These are phyloP conservation scores for Barnettozyma sp. DNA, from an alignment of 805 yeast species.

Conservation along the genomic window DNA sequence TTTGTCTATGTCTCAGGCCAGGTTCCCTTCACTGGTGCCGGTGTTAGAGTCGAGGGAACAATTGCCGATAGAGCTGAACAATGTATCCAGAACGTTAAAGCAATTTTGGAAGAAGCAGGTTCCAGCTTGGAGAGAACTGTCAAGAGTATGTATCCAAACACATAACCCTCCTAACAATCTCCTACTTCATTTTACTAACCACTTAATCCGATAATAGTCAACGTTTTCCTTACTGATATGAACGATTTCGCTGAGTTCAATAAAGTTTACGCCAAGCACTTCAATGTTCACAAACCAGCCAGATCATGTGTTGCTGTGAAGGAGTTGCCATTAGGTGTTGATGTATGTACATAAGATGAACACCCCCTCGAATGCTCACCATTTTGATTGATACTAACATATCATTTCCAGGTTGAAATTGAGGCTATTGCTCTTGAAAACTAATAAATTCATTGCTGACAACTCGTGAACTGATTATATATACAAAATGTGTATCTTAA, in stretches of 20 bases:
- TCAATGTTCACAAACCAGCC: conserved; percentile 80
- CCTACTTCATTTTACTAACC: background rate
- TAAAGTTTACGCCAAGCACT: conserved; percentile 72
- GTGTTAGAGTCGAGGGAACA: conserved; percentile 70
- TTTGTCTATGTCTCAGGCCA: conserved; percentile 92
- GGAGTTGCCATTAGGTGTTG: conserved; percentile 81
- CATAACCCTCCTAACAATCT: too few relatives aligned
- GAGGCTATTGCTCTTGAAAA: conserved; percentile 86
- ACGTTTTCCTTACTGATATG: conserved; percentile 89
- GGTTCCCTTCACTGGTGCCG: conserved; percentile 81
- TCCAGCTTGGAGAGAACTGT: conserved; percentile 78
- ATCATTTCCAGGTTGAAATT: conserved; percentile 57
- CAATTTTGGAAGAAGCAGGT: conserved; percentile 77
- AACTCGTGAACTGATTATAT: too few relatives aligned
- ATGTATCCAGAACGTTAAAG: conserved; percentile 58
- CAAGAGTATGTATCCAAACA: conserved; percentile 49
- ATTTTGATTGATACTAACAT: too few relatives aligned
- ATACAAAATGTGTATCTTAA: too few relatives aligned
- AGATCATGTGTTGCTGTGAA: conserved; percentile 97
- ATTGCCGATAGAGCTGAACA: conserved; percentile 75
- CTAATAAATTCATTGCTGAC: conserved; percentile 9
- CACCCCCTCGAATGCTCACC: too few relatives aligned
- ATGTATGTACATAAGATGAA: conserved; percentile 33
- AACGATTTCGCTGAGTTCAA: conserved; percentile 78
- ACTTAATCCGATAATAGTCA: conserved; percentile 29